phyloP scores from a whole-genome alignment of 2,329 filamentous ascomycete species.

The Leptographium wingfieldii region DNA sequence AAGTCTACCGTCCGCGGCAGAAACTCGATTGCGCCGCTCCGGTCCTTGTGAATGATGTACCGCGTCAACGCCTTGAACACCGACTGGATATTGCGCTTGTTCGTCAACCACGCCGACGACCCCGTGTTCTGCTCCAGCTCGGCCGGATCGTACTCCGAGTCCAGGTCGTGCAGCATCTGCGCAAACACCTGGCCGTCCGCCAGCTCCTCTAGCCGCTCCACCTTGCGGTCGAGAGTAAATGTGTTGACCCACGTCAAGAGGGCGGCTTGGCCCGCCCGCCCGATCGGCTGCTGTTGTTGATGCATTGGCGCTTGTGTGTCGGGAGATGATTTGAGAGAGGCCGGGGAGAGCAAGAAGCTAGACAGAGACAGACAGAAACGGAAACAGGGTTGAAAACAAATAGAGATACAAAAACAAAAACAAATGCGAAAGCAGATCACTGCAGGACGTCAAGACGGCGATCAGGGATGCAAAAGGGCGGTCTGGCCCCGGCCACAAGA shows the following conservation, averaged over 20 bases:
- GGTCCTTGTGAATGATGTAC: constrained; percentile 31
- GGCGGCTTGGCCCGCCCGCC: constrained; percentile 35
- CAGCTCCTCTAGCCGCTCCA: constrained; percentile 37
- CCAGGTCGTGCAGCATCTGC: constrained; percentile 44
- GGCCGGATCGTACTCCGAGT: constrained; percentile 40
- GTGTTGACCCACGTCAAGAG: constrained; percentile 43
- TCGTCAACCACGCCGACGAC: constrained; percentile 38
- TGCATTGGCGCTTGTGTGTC: not conserved
- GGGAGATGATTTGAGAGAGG: not conserved
- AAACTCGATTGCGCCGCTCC: constrained; percentile 12
- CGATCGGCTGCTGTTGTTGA: constrained; percentile 21
- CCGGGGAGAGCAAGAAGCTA: not conserved
- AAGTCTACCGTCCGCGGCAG: constrained; percentile 13
- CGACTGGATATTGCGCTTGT: constrained; percentile 84
- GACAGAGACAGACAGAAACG: not conserved
- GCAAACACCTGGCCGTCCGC: constrained; percentile 42
- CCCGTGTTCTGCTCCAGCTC: constrained; percentile 36
- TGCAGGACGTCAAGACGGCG: not conserved
- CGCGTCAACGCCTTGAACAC: constrained; percentile 81
- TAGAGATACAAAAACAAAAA: not conserved
- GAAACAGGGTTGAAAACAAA: not conserved
- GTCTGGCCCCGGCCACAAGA: no score
- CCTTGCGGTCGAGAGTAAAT: constrained; percentile 30
- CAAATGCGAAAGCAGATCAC: not conserved
- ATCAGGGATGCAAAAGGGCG: not conserved